Conservation (phyloP, 2,329 filamentous ascomycete species). For the Penicillium sp. region DNA sequence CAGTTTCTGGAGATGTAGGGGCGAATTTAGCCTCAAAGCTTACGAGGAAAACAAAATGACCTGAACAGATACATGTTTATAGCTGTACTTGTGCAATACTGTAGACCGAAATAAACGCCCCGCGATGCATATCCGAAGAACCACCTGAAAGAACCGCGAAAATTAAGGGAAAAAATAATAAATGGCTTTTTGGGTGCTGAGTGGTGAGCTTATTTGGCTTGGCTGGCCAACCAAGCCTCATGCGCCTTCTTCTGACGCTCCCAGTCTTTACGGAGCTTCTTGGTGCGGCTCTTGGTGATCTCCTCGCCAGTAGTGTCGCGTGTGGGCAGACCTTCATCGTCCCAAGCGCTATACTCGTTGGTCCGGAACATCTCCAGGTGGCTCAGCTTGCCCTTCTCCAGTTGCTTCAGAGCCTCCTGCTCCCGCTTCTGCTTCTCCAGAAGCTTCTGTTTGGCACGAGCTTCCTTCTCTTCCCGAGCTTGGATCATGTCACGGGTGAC, state of each 20-base stretch:
- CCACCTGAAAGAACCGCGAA: constrained; percentile 11
- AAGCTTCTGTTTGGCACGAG: constrained; percentile 53
- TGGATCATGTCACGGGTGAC: constrained; percentile 65
- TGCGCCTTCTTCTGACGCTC: constrained; percentile 80
- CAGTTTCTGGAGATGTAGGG: not conserved
- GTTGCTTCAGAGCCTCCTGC: constrained; percentile 58
- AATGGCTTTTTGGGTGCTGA: constrained; percentile 14
- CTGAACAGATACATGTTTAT: not conserved
- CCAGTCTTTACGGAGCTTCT: constrained; percentile 89
- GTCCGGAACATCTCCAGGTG: constrained; percentile 64
- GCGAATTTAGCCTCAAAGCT: constrained; percentile 5
- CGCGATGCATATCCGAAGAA: constrained; percentile 26
- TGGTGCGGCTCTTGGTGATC: constrained; percentile 76
- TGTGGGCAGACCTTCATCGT: constrained; percentile 79
- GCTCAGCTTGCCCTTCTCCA: constrained; percentile 63
- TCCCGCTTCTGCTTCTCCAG: constrained; percentile 65
- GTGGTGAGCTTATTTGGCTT: constrained; percentile 29
- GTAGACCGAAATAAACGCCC: constrained; percentile 25
- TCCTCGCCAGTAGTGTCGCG: constrained; percentile 79
- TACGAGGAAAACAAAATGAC: not conserved
- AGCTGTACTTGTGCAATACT: constrained; percentile 3
- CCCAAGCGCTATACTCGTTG: constrained; percentile 76
- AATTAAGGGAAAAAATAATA: constrained; percentile 1
- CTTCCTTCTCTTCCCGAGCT: constrained; percentile 61
- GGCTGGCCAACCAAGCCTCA: constrained; percentile 34